These are phyloP conservation scores for Taphrina betulina DNA, from an alignment of 1,139 yeast species.

Conservation along the genomic window DNA sequence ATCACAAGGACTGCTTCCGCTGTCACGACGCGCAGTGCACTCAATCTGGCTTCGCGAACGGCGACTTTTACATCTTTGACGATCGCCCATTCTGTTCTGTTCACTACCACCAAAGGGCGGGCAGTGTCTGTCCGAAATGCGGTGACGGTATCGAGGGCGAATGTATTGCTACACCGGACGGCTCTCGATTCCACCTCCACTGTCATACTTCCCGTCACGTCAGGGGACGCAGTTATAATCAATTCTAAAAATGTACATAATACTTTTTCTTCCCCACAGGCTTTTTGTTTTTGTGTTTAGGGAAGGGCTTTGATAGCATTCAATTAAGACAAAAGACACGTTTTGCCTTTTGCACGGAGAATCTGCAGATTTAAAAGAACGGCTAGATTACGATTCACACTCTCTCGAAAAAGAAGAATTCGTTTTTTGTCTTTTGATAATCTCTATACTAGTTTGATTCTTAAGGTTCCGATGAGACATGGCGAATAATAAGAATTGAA, in stretches of 20 bases:
- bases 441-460: no score
- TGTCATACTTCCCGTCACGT: slow-evolving; percentile 14
- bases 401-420: no score
- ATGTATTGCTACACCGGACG: slow-evolving; percentile 71
- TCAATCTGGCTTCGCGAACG: slow-evolving; percentile 47
- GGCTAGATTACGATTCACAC: no score
- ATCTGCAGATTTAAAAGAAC: no score
- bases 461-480: no score
- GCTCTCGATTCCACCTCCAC: slow-evolving; percentile 24
- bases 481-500: no score
- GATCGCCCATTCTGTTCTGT: slow-evolving; percentile 75
- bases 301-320: no score
- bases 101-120: slow-evolving; percentile 77
- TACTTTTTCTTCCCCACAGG: no score
- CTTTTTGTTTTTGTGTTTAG: no score
- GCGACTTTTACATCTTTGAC: slow-evolving; percentile 73
- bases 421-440: no score
- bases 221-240: slow-evolving; percentile 2
- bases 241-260: not conserved
- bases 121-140: slow-evolving; percentile 72
- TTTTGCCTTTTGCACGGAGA: no score
- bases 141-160: slow-evolving; percentile 80
- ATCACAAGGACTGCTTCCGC: slow-evolving; percentile 73
- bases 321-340: no score
- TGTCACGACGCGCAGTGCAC: slow-evolving; percentile 48